Evolutionary conservation across 306 rosid genomes (phyloP).

Genomic region (Alnus rubra): DNA sequence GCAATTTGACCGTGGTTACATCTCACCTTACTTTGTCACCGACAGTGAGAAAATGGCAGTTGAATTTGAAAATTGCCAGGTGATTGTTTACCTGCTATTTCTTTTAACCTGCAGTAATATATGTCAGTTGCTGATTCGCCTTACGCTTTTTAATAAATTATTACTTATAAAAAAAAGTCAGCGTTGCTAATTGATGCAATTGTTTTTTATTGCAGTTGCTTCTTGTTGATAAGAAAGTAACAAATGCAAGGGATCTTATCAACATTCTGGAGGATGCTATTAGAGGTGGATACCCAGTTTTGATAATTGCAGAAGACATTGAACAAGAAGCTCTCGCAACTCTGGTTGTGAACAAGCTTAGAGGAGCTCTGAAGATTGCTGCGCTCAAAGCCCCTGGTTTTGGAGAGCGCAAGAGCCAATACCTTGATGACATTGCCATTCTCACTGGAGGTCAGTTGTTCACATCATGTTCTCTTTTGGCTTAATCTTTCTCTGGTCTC

Average conservation of each 20-base stretch:
- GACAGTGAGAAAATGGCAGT: conserved; percentile 98
- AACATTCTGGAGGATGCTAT: conserved; percentile 93
- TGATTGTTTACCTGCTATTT: conserved; percentile 16
- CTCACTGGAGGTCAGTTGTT: conserved; percentile 73
- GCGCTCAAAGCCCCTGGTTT: conserved; percentile 99
- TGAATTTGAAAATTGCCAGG: conserved; percentile 97
- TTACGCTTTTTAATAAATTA: too few species aligned
- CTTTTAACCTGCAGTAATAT: not conserved
- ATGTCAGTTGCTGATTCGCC: not conserved
- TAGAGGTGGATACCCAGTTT: conserved; percentile 80
- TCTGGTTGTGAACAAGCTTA: conserved; percentile 91
- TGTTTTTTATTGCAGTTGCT: conserved; percentile 68
- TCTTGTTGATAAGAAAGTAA: conserved; percentile 90
- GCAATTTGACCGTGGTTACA: conserved; percentile 99
- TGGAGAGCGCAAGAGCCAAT: conserved; percentile 99
- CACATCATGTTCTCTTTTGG: not conserved
- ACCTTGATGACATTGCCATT: conserved; percentile 96
- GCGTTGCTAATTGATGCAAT: too few species aligned
- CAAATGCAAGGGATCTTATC: conserved; percentile 91
- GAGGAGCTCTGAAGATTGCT: conserved; percentile 97
- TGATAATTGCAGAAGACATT: conserved; percentile 88
- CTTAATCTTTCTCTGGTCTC: not conserved
- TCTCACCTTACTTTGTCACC: conserved; percentile 96
- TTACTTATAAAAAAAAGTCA: not conserved
- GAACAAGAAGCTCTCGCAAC: conserved; percentile 99